Base-by-base conservation (phyloP, 148 eudicot genomes). In the Drosera capensis region DNA sequence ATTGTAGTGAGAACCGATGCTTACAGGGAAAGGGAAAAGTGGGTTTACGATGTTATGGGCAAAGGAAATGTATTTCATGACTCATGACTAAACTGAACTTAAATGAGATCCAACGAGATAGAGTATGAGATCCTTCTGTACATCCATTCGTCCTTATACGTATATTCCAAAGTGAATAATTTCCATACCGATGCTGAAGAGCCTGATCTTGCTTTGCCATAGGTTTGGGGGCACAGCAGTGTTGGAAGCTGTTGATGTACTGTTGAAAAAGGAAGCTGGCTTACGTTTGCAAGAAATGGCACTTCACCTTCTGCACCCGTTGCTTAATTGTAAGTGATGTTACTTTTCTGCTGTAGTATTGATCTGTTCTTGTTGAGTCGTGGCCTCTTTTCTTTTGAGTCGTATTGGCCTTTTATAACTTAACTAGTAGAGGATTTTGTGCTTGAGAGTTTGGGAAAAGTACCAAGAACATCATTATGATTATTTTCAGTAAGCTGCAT, bases 291-390 rank as follows among this genome's bases (percentile, higher is more conserved):
- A 63, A 52, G 77, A 70, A 58, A 78, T 75, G 69, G 80, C 87
- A 49, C 71, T 80, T 20, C 79, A 64, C 68, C 80, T 74, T 20
- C 50, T 90, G 18, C 76, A 63, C 62, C 73, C 80, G 54, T 76
- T 90, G 42, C 64, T 81, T 52, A 90, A 84, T 63, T 80, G 97
- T 90, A 55, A 90, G 94, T 38, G 24, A 9, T 20, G 14, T 48
- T 29, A 9, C 2, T 18, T 50, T 34, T 34, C 13, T 11, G 11
- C 38, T 34, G 38, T 15, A 34, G n/a, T 11, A 5, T 34, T n/a
- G n/a, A n/a, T n/a, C n/a, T n/a, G n/a, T n/a, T 11, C 14, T 34
- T 34, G 38, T 34, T 34, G 38, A 34, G n/a, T 34, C n/a, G n/a
- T 4, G 14, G 11, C 38, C n/a, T 34, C 2, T 34, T 9, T 34